These are phyloP conservation scores for Linum tenue DNA, from an alignment of 345 rosid genomes.

Conservation along the genomic window DNA sequence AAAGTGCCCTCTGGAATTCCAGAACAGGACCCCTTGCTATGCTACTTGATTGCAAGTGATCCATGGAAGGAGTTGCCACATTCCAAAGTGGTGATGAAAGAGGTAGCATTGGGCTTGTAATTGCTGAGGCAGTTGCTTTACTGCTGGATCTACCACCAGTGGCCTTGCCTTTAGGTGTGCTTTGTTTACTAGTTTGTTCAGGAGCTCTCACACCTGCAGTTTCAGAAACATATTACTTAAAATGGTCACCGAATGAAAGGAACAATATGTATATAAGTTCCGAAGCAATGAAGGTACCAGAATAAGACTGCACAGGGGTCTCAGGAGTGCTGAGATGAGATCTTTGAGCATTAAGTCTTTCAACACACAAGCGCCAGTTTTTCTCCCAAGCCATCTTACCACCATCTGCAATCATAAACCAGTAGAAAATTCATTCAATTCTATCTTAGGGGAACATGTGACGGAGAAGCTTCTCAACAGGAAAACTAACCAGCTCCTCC, in stretches of 20 bases:
- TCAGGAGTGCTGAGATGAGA: slow-evolving; percentile 36
- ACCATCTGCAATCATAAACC: slow-evolving; percentile 47
- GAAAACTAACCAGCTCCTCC: slow-evolving; percentile 71
- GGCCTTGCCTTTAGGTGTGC: slow-evolving; percentile 34
- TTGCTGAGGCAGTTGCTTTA: slow-evolving; percentile 45
- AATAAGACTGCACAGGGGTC: slow-evolving; percentile 56
- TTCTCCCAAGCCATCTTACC: slow-evolving; percentile 79
- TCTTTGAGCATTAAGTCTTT: slow-evolving; percentile 51
- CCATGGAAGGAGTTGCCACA: slow-evolving; percentile 46
- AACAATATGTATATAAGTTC: slow-evolving; percentile 1
- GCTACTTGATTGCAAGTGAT: slow-evolving; percentile 44
- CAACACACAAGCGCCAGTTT: slow-evolving; percentile 57
- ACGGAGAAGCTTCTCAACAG: slow-evolving; percentile 8
- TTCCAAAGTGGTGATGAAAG: slow-evolving; percentile 86
- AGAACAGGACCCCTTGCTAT: slow-evolving; percentile 49
- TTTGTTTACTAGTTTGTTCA: slow-evolving; percentile 43
- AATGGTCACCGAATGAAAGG: not conserved
- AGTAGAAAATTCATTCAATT: slow-evolving; percentile 9
- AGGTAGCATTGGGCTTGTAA: slow-evolving; percentile 46
- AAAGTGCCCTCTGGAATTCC: slow-evolving; percentile 50
- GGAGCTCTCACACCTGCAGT: slow-evolving; percentile 34
- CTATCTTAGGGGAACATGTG: not conserved
- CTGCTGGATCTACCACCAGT: slow-evolving; percentile 41
- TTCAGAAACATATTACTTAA: slow-evolving; percentile 6
- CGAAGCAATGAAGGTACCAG: slow-evolving; percentile 35